Conservation (phyloP, 331 rosid genomes). For the Arachis monticola region DNA sequence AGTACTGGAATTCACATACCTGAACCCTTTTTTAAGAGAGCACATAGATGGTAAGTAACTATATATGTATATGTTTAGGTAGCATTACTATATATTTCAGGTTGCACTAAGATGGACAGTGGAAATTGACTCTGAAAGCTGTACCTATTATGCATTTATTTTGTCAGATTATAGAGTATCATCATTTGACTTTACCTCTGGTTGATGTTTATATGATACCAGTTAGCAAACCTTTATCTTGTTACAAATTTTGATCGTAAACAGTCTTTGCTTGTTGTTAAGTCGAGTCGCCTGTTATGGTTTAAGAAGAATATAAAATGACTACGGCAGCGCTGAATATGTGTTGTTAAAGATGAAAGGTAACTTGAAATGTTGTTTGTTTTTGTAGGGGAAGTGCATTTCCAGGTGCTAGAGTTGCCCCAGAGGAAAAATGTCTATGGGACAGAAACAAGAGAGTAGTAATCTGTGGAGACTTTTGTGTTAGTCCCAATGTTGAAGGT, state of each 20-base stretch:
- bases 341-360: not conserved
- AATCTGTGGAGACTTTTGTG: conserved; percentile 91
- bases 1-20: conserved; percentile 57
- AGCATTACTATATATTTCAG: not conserved
- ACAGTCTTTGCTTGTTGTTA: not conserved
- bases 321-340: not conserved
- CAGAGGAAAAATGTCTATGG: conserved; percentile 82
- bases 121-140: not conserved
- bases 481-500: conserved; percentile 86
- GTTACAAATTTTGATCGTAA: conserved; percentile 1
- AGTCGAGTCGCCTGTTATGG: not conserved
- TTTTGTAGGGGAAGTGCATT: conserved; percentile 84
- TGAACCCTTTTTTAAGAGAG: conserved; percentile 72
- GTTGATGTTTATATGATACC: not conserved
- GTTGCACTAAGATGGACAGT: conserved; percentile 1
- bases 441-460: conserved; percentile 75
- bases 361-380: conserved; percentile 21
- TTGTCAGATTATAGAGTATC: too few relatives aligned
- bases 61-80: conserved; percentile 34
- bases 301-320: not conserved
- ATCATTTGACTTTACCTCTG: not conserved
- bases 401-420: conserved; percentile 77
- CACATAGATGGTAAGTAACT: conserved; percentile 89
- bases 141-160: conserved; percentile 28
- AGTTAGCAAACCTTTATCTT: not conserved